Conservation (phyloP, 148 eudicot genomes). For the Amaranthus hypochondriacus region DNA sequence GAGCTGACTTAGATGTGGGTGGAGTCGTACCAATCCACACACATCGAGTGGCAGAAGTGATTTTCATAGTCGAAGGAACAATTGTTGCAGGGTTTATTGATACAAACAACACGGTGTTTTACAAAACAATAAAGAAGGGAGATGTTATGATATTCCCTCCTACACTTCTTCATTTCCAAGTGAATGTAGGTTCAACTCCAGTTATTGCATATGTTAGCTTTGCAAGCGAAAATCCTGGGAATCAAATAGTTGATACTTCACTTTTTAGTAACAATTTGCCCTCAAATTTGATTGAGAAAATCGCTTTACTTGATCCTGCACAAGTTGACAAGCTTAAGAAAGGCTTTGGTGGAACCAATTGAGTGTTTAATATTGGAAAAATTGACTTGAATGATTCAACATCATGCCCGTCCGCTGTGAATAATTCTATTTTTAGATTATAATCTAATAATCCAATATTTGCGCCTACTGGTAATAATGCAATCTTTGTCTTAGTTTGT, state of each 20-base stretch:
- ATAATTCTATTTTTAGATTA: too few species aligned
- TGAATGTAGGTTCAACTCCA: background rate
- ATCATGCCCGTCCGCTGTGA: too few species aligned
- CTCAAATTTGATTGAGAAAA: background rate
- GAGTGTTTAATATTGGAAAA: background rate
- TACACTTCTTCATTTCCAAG: background rate
- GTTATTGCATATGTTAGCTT: background rate
- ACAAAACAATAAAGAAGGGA: background rate
- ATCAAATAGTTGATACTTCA: background rate
- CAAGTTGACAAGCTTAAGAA: background rate
- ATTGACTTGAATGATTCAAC: too few species aligned
- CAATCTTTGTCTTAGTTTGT: too few species aligned
- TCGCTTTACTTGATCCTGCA: background rate
- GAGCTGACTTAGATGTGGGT: background rate
- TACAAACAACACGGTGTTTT: background rate
- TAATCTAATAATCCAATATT: too few species aligned
- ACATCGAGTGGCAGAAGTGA: background rate
- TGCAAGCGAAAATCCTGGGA: conserved; percentile 3
- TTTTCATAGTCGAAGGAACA: background rate
- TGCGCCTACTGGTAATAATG: too few species aligned
- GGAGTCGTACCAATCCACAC: background rate
- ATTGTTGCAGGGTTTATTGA: conserved; percentile 6
- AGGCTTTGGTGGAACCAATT: background rate
- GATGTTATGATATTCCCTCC: background rate
- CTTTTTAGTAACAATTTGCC: background rate